Percentiles rank a stretch among this genome's conserved stretches.
These are phyloP conservation scores for Aspergillus sp. DNA, from an alignment of 2,329 filamentous ascomycete genomes.

Conservation along the genomic window DNA sequence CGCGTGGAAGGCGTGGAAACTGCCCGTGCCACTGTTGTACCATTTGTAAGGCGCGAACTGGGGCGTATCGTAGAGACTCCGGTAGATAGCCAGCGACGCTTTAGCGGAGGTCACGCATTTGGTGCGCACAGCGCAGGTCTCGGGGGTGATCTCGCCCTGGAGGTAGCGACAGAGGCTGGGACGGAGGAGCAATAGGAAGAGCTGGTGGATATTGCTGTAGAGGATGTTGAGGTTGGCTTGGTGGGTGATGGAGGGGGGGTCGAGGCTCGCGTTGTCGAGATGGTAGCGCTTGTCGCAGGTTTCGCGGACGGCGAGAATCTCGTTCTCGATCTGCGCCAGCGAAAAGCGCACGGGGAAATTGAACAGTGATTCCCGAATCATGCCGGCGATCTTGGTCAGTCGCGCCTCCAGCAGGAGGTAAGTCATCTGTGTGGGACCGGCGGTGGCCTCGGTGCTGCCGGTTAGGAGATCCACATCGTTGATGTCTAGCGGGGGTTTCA, in stretches of 20 bases:
- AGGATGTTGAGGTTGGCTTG: conserved; percentile 42
- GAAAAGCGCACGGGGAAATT: conserved; percentile 21
- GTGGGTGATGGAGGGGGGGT: conserved; percentile 33
- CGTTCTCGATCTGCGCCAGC: conserved; percentile 26
- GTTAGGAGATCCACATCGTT: conserved; percentile 36
- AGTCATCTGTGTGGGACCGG: conserved; percentile 41
- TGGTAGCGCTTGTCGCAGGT: conserved; percentile 31
- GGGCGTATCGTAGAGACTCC: conserved; percentile 28
- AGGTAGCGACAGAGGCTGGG: conserved; percentile 33
- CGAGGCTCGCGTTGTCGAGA: conserved; percentile 17
- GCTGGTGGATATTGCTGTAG: conserved; percentile 40
- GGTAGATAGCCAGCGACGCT: conserved; percentile 33
- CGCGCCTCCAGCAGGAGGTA: conserved; percentile 40
- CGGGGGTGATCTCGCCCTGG: conserved; percentile 29
- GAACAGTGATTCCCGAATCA: conserved; percentile 37
- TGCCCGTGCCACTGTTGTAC: conserved; percentile 40
- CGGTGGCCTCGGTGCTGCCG: conserved; percentile 18
- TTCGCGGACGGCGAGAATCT: conserved; percentile 31
- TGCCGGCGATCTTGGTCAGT: conserved; percentile 35
- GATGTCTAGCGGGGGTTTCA: conserved; percentile 35
- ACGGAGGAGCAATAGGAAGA: conserved; percentile 37
- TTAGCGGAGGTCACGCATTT: conserved; percentile 35
- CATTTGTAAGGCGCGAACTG: conserved; percentile 38
- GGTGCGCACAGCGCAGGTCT: conserved; percentile 27
- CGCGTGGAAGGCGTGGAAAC: conserved; percentile 43